These are phyloP conservation scores for Pseudogymnoascus sp. DNA, from an alignment of 2,329 filamentous ascomycete genomes.

Conservation along the genomic window DNA sequence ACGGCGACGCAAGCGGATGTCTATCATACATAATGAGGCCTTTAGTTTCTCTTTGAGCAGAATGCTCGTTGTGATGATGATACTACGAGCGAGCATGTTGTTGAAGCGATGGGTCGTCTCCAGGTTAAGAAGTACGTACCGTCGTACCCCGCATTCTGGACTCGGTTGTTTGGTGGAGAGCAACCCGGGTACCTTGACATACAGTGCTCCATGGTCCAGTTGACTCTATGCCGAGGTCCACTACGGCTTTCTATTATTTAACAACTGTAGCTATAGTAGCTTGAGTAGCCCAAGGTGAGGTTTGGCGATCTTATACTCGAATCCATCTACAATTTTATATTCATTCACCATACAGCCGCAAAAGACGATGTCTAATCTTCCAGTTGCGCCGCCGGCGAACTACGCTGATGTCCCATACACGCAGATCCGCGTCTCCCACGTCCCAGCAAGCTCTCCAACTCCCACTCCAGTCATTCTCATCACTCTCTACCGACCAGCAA, in stretches of 20 bases:
- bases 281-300: not conserved
- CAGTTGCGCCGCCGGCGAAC: conserved; percentile 19
- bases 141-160: not conserved
- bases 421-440: conserved; percentile 38
- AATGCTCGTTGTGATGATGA: not conserved
- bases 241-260: not conserved
- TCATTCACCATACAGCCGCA: not conserved
- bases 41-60: not conserved
- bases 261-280: not conserved
- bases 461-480: conserved; percentile 53
- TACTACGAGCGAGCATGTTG: not conserved
- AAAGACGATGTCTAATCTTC: not conserved
- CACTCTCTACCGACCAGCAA: conserved; percentile 54
- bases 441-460: conserved; percentile 39
- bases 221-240: not conserved
- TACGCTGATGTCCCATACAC: conserved; percentile 35
- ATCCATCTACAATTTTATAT: not conserved
- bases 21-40: not conserved
- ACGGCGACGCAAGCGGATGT: not conserved
- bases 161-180: not conserved
- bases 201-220: not conserved
- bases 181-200: not conserved
- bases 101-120: not conserved
- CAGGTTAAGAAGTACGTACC: not conserved
- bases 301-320: not conserved